Base-by-base conservation (phyloP, 345 rosid genomes). In the Populus alba region DNA sequence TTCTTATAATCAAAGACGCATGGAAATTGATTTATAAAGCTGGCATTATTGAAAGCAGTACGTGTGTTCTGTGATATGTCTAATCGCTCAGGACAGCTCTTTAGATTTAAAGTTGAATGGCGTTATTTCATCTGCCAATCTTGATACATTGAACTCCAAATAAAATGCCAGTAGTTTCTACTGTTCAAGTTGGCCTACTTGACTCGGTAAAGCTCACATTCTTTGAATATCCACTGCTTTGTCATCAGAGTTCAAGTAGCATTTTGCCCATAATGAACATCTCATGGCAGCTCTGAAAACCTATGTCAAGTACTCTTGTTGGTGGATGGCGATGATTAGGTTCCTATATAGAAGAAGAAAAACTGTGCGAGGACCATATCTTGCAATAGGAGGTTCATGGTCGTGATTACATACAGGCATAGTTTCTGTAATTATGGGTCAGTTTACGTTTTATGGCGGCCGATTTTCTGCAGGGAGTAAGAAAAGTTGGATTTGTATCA, bases 251-350 rank as follows among this genome's bases (percentile, higher is more conserved):
- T 27, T 29, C 8, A 38, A 17, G 15, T 16, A 33, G 33, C 66
- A 29, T 7, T 8, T 66, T 15, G 38, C 73, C 72, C 38, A 76
- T 76, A 35, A 67, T 68, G 66, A 66, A 49, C 66, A 51, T 49
- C 23, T 37, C 59, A 35, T 51, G 25, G 72, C 55, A 68, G 68
- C 73, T 67, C 27, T 45, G 68, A 37, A 51, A 37, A 25, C 31
- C 62, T 20, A 76, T 38, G 66, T 68, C 68, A 69, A n/a, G n/a
- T n/a, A 25, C 45, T 76, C 79, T 57, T 76, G 73, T 18, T 76
- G 73, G 68, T 76, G 73, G 73, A 39, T 68, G 68, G 57, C 6
- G 73, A 51, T 38, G 11, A 17, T 51, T 51, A 51, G 57, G 57
- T 18, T 17, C 57, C 57, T 51, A 51, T 5, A 51, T 7, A 18